A percentile compares a stretch with the other conserved stretches of the same genome.
Evolutionary conservation across 2,329 filamentous ascomycete species (phyloP).

Genomic region (Xylaria sp.): DNA sequence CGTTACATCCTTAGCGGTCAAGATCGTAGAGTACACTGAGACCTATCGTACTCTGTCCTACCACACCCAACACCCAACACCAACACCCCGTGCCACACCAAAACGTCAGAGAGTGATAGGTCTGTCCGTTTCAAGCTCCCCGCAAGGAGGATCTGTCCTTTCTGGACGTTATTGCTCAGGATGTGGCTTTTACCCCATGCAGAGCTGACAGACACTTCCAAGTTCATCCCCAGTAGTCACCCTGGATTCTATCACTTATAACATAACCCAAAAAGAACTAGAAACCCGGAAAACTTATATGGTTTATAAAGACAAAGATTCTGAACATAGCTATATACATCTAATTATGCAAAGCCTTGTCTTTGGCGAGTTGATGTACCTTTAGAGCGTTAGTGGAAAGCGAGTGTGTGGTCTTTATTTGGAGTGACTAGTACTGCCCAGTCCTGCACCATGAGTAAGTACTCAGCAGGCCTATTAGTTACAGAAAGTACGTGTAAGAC

Average conservation of each 20-base stretch:
- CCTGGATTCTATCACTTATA: no score
- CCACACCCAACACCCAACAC: background rate
- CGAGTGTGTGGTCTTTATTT: no score
- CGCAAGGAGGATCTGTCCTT: conserved; percentile 13
- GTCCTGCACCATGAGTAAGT: background rate
- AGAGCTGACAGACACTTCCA: conserved; percentile 20
- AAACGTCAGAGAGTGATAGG: background rate
- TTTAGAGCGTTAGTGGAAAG: no score
- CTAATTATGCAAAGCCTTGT: no score
- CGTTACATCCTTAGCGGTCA: background rate
- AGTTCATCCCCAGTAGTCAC: background rate
- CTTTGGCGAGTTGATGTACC: no score
- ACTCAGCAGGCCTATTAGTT: background rate
- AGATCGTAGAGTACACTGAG: no score
- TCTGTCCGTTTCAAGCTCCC: conserved; percentile 22
- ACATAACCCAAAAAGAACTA: no score
- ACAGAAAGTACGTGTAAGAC: background rate
- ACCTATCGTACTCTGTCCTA: no score
- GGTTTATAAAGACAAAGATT: no score
- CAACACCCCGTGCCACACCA: background rate
- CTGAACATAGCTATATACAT: no score
- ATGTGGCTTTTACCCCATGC: conserved; percentile 20
- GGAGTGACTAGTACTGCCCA: background rate
- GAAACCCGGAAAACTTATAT: no score
- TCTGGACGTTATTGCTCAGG: background rate